Percentiles rank a stretch among this genome's conserved stretches.
These are phyloP conservation scores for Solanum verrucosum DNA, from an alignment of 257 asterid genomes.

Conservation along the genomic window DNA sequence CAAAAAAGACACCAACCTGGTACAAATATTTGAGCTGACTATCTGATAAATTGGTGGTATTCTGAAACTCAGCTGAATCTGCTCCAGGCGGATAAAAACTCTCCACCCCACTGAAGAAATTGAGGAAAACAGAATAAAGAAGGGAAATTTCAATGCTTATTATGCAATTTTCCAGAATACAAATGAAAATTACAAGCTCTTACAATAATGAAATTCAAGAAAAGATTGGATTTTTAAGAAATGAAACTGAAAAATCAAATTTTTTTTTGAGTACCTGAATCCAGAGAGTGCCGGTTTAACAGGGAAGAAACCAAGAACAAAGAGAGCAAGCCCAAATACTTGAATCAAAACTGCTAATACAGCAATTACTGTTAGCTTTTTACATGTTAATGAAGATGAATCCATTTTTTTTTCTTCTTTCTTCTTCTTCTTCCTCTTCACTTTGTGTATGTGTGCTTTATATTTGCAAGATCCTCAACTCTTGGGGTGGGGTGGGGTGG, in stretches of 20 bases:
- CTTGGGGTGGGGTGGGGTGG: not conserved
- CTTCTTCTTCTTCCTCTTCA: not conserved
- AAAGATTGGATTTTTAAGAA: not conserved
- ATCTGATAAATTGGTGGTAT: constrained; percentile 38
- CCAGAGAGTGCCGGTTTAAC: constrained; percentile 79
- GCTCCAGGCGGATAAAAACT: constrained; percentile 55
- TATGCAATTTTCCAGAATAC: not conserved
- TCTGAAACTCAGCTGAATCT: constrained; percentile 26
- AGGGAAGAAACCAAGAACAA: constrained; percentile 74
- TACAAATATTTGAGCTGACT: constrained; percentile 49
- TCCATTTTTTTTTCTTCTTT: not conserved
- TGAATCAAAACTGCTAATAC: constrained; percentile 51
- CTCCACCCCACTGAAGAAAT: constrained; percentile 57
- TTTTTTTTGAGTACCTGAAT: constrained; percentile 32
- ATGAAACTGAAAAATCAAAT: not conserved
- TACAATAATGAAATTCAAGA: not conserved
- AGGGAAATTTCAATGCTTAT: not conserved
- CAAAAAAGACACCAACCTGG: constrained; percentile 32
- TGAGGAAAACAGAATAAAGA: not conserved
- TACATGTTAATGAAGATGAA: constrained; percentile 42
- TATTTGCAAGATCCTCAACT: not conserved
- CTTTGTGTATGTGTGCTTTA: not conserved
- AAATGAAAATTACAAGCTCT: not conserved
- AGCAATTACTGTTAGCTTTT: constrained; percentile 34
- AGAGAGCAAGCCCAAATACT: constrained; percentile 53